Conservation (phyloP, 176 grass and related monocot species). For the Eragrostis curvula region DNA sequence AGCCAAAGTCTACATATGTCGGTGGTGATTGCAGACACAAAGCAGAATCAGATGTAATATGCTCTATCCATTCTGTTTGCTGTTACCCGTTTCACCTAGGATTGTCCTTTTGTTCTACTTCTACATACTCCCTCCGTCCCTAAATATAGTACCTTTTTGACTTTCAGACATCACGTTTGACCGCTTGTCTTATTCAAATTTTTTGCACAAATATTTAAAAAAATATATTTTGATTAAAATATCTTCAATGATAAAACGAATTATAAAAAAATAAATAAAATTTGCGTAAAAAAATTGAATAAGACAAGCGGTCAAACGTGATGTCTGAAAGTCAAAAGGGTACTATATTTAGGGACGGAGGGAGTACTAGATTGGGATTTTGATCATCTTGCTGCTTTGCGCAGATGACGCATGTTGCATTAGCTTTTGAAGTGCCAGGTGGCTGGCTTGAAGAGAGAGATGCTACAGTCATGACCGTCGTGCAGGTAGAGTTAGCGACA, state of each 20-base stretch:
- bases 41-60: slow-evolving; percentile 72
- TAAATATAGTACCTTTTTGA: too few relatives aligned
- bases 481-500: slow-evolving; percentile 63
- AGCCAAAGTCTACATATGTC: slow-evolving; percentile 71
- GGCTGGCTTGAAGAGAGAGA: slow-evolving; percentile 88
- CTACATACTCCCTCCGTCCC: too few relatives aligned
- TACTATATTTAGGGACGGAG: too few relatives aligned
- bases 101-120: slow-evolving; percentile 23
- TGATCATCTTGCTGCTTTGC: slow-evolving; percentile 29
- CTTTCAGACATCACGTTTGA: too few relatives aligned
- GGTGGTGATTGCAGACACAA: slow-evolving; percentile 78
- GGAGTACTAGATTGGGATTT: slow-evolving; percentile 17
- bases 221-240: too few relatives aligned
- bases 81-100: not conserved
- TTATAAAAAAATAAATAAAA: too few relatives aligned
- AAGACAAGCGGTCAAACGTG: too few relatives aligned
- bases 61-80: not conserved
- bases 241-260: too few relatives aligned
- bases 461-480: slow-evolving; percentile 69
- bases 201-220: too few relatives aligned
- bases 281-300: too few relatives aligned
- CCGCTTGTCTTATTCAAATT: too few relatives aligned
- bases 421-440: slow-evolving; percentile 92
- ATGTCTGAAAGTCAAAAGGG: too few relatives aligned
- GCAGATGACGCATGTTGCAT: slow-evolving; percentile 80